A percentile compares a stretch with the other conserved stretches of the same genome.
These are phyloP conservation scores for Kluyveromyces sp. DNA, from an alignment of 1,139 yeast genomes.

Conservation along the genomic window DNA sequence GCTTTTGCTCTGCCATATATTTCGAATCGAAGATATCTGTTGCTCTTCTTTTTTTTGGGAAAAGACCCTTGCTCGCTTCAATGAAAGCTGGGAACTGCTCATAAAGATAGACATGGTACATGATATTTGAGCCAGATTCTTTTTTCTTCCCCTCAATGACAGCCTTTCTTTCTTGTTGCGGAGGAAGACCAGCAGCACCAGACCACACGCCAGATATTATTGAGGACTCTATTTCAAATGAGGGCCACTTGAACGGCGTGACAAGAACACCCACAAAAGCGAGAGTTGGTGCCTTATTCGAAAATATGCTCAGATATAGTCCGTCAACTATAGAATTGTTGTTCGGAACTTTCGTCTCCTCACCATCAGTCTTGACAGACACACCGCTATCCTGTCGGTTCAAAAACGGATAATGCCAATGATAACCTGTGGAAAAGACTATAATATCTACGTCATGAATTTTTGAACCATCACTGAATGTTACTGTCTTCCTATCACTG, in stretches of 20 bases:
- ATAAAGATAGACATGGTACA: conserved; percentile 32
- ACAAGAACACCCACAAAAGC: conserved; percentile 32
- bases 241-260: conserved; percentile 22
- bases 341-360: conserved; percentile 9
- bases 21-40: conserved; percentile 25
- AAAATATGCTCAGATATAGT: conserved; percentile 36
- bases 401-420: conserved; percentile 34
- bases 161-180: conserved; percentile 19
- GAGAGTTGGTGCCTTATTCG: conserved; percentile 38
- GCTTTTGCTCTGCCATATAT: conserved; percentile 18
- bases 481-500: conserved; percentile 19
- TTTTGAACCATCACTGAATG: conserved; percentile 34
- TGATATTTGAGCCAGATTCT: conserved; percentile 19
- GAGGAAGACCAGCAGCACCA: conserved; percentile 20
- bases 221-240: conserved; percentile 21
- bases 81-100: conserved; percentile 27
- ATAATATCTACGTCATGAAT: conserved; percentile 33
- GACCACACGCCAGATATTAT: conserved; percentile 28
- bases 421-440: conserved; percentile 40
- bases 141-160: conserved; percentile 17
- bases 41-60: conserved; percentile 30
- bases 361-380: conserved; percentile 8
- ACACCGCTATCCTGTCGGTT: conserved; percentile 13
- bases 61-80: conserved; percentile 21
- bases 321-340: conserved; percentile 31